Base-by-base conservation (phyloP, 2,329 filamentous ascomycete genomes). In the Rosellinia necatrix region DNA sequence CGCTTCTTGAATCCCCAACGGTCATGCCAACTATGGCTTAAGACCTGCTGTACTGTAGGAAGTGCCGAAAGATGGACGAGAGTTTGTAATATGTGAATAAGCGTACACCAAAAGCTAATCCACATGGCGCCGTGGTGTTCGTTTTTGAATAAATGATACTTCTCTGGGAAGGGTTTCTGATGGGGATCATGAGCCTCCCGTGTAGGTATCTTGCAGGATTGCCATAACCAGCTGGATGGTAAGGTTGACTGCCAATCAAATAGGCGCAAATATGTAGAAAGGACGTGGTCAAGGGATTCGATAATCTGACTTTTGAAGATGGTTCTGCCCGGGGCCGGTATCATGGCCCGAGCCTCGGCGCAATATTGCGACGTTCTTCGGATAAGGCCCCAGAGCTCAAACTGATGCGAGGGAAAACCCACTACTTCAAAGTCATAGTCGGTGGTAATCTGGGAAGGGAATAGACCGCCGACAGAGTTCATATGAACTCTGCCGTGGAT, bases 131-230 rank as follows among this genome's bases (percentile, higher is more conserved):
- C 56, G 4, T 54, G 56, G 4, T 44, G 34, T 37, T 55, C 19
- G 35, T 55, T 27, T n/a, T 43, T 55, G 35, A 58, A 58, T 22
- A 58, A 10, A 42, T 58, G 34, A 35, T 54, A 54, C 22, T 41
- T 51, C 21, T 15, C 27, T 6, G 51, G 51, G 19, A 27, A 47
- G 6, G 19, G 27, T 8, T 2, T 25, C n/a, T 25, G 35, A 2
- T 32, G 15, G 4, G 6, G 8, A 7, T 32, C 40, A 3, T 24
- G 6, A 8, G 29, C 37, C 8, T 35, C 12, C 6, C 3, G 21
- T 9, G 25, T 19, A 10, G 15, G 35, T 17, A 35, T 41, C 22
- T 19, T 30, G 22, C 21, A 50, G 3, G 34, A 58, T 35, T 42
- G 43, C n/a, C 55, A 58, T 30, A 22, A 29, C 34, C 15, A 42